Percentiles rank a stretch among this genome's conserved stretches.
Evolutionary conservation across 2,329 filamentous ascomycete genomes (phyloP).

Genomic region (Aspergillus nomiae): DNA sequence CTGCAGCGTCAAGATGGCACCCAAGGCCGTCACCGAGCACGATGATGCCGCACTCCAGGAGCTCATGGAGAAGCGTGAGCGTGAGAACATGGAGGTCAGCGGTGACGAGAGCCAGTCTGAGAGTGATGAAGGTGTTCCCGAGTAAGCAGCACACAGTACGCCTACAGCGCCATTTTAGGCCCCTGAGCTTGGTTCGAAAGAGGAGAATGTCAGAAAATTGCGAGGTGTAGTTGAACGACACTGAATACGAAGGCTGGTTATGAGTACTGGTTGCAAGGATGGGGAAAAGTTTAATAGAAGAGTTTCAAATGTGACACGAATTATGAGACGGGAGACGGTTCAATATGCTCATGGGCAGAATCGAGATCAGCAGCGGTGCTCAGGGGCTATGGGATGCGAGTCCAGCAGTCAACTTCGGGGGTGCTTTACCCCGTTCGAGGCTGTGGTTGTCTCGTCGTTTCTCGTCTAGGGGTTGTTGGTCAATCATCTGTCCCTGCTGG

Average conservation of each 20-base stretch:
- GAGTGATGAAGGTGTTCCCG: slow-evolving; percentile 82
- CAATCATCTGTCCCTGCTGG: slow-evolving; percentile 14
- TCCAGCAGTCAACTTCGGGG: slow-evolving; percentile 9
- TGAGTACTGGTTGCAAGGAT: slow-evolving; percentile 4
- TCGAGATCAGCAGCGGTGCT: slow-evolving; percentile 19
- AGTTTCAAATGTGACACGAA: slow-evolving; percentile 28
- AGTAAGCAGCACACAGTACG: slow-evolving; percentile 27
- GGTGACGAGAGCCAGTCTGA: slow-evolving; percentile 96
- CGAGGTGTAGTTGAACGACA: slow-evolving; percentile 5
- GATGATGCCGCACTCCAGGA: slow-evolving; percentile 96
- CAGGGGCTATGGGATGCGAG: slow-evolving; percentile 5
- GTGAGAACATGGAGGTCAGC: slow-evolving; percentile 96
- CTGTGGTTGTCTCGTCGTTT: slow-evolving; percentile 8
- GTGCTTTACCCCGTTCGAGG: slow-evolving; percentile 8
- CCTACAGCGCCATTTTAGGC: slow-evolving; percentile 4
- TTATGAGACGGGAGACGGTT: slow-evolving; percentile 30
- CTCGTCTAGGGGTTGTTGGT: slow-evolving; percentile 16
- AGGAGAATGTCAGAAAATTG: background rate
- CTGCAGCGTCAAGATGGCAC: slow-evolving; percentile 94
- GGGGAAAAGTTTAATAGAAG: slow-evolving; percentile 27
- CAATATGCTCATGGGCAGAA: slow-evolving; percentile 22
- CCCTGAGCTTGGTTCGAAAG: background rate
- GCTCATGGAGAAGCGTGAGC: slow-evolving; percentile 98
- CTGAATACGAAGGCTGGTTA: background rate
- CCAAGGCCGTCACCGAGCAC: slow-evolving; percentile 97